Percentiles rank a stretch among this genome's conserved stretches.
phyloP scores from a whole-genome alignment of 306 rosid species.

The Erythrophleum fordii region DNA sequence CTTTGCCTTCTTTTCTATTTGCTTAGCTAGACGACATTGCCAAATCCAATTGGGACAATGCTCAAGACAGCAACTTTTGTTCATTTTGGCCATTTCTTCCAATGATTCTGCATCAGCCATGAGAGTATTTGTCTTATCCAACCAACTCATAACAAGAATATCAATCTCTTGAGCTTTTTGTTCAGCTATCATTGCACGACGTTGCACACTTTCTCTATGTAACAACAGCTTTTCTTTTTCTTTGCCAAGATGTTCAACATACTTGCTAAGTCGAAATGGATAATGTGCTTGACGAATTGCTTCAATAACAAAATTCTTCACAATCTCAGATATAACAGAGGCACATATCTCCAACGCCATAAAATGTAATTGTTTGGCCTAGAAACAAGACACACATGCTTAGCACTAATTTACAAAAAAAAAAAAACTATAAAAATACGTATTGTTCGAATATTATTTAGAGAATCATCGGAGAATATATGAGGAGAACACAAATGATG shows the following conservation, averaged over 20 bases:
- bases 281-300: no score
- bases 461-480: no score
- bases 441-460: no score
- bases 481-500: no score
- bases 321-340: not conserved
- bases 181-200: not conserved
- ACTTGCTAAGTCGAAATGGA: no score
- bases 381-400: no score
- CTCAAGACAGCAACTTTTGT: not conserved
- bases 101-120: not conserved
- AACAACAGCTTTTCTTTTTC: not conserved
- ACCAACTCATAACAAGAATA: not conserved
- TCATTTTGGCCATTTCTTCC: not conserved
- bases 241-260: conserved; percentile 12
- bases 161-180: not conserved
- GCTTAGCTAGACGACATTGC: conserved; percentile 1
- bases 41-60: conserved; percentile 25
- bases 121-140: no score
- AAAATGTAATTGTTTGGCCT: not conserved
- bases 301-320: no score
- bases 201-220: not conserved
- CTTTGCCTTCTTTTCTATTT: not conserved
- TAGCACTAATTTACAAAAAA: no score
- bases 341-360: not conserved
- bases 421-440: no score